Percentiles rank a stretch among this genome's conserved stretches.
phyloP scores from a whole-genome alignment of 257 asterid genomes.

The Echium plantagineum region DNA sequence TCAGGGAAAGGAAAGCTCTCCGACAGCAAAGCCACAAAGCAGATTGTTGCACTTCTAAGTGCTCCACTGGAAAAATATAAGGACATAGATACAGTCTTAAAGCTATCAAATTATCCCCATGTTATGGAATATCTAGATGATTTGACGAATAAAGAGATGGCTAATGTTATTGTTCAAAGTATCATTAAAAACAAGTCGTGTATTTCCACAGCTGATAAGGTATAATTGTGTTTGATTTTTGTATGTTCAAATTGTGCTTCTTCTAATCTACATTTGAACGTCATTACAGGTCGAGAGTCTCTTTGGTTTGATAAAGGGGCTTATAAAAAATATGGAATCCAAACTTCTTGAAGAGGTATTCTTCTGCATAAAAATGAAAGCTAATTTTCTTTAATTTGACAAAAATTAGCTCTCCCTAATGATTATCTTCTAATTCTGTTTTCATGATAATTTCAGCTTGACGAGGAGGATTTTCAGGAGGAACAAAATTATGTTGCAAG shows the following conservation, averaged over 20 bases:
- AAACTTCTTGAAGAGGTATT: constrained; percentile 67
- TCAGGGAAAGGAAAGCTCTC: not conserved
- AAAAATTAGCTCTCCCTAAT: too few species aligned
- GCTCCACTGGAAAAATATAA: constrained; percentile 95
- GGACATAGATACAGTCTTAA: constrained; percentile 87
- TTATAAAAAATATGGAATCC: constrained; percentile 58
- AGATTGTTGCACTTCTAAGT: constrained; percentile 14
- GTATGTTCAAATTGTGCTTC: constrained; percentile 13
- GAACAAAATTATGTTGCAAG: constrained; percentile 89
- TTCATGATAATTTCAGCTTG: constrained; percentile 45
- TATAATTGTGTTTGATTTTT: constrained; percentile 16
- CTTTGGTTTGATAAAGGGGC: constrained; percentile 85
- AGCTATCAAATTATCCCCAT: constrained; percentile 81
- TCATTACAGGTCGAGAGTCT: constrained; percentile 69
- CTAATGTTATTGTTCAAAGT: constrained; percentile 74
- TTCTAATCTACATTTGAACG: constrained; percentile 21
- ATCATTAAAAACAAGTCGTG: constrained; percentile 67
- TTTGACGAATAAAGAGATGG: constrained; percentile 86
- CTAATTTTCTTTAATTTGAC: too few species aligned
- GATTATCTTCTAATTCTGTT: not conserved
- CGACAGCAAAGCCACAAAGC: not conserved
- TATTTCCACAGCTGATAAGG: constrained; percentile 89
- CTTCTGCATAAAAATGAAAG: not conserved
- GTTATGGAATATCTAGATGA: constrained; percentile 75
- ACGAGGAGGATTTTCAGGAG: constrained; percentile 88